phyloP scores from a whole-genome alignment of 2,329 filamentous ascomycete genomes.

The Rachicladosporium sp. region DNA sequence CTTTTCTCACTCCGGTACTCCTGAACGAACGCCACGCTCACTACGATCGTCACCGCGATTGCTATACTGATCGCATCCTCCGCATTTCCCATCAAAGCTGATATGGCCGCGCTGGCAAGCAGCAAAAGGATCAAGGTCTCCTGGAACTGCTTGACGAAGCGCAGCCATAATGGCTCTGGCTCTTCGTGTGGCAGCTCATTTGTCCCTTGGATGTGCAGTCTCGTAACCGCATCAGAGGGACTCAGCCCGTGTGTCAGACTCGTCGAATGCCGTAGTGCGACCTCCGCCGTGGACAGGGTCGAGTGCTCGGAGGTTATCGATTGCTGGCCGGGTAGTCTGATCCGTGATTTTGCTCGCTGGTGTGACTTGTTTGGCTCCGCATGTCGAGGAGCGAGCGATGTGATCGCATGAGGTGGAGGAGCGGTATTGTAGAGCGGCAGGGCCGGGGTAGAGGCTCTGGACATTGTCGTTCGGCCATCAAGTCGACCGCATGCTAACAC shows the following conservation, averaged over 20 bases:
- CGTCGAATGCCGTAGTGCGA: conserved; percentile 63
- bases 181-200: conserved; percentile 94
- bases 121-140: conserved; percentile 91
- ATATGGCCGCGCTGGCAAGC: conserved; percentile 75
- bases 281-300: conserved; percentile 63
- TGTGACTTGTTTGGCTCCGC: conserved; percentile 22
- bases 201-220: conserved; percentile 68
- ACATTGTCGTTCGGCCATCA: conserved; percentile 47
- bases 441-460: conserved; percentile 46
- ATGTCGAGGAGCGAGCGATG: conserved; percentile 11
- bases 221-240: conserved; percentile 65
- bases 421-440: conserved; percentile 44
- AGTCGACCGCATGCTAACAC: no score
- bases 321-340: conserved; percentile 24
- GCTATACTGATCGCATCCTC: conserved; percentile 95
- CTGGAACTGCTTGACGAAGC: conserved; percentile 93
- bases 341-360: conserved; percentile 18
- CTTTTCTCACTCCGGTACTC: conserved; percentile 98
- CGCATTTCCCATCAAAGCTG: conserved; percentile 79
- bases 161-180: conserved; percentile 86
- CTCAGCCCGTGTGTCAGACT: conserved; percentile 75
- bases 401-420: conserved; percentile 6
- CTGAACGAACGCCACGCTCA: conserved; percentile 90
- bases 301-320: conserved; percentile 42
- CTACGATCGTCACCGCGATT: conserved; percentile 90